Conservation (phyloP, 192 early-diverging fungal genomes). For the Chytriomyces confervae region DNA sequence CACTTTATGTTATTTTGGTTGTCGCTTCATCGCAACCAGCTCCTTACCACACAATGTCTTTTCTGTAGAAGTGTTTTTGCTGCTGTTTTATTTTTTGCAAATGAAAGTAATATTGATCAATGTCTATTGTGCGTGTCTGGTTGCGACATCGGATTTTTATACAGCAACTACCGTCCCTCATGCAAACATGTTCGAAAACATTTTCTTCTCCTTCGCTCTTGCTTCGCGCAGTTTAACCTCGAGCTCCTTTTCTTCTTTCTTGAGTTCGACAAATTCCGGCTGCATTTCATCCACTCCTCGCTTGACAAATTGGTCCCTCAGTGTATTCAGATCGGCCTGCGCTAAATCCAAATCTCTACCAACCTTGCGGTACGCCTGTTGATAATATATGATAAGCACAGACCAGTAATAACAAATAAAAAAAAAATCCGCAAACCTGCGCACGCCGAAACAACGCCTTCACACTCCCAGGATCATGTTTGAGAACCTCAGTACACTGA, state of each 20-base stretch:
- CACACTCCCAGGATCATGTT: constrained; percentile 44
- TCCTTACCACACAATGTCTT: no score
- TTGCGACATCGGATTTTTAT: no score
- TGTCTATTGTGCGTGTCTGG: no score
- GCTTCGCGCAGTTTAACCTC: constrained; percentile 43
- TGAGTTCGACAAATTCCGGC: constrained; percentile 51
- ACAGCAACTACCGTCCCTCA: not conserved
- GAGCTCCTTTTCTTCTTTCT: constrained; percentile 43
- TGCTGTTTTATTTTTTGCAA: no score
- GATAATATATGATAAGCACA: not conserved
- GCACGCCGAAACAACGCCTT: constrained; percentile 62
- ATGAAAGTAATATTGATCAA: no score
- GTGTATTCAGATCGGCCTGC: constrained; percentile 44
- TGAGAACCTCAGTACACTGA: constrained; percentile 58
- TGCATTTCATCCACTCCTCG: constrained; percentile 22
- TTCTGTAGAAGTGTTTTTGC: no score
- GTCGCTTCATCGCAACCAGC: no score
- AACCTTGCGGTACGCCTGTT: constrained; percentile 50
- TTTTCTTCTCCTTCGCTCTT: constrained; percentile 51
- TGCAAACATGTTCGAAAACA: constrained; percentile 56
- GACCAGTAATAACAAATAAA: not conserved
- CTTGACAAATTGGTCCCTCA: constrained; percentile 16
- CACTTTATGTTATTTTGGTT: no score
- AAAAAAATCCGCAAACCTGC: constrained; percentile 5
- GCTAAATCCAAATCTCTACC: constrained; percentile 64